phyloP scores from a whole-genome alignment of 192 early-diverging fungal genomes.

The Coemansia javaensis region DNA sequence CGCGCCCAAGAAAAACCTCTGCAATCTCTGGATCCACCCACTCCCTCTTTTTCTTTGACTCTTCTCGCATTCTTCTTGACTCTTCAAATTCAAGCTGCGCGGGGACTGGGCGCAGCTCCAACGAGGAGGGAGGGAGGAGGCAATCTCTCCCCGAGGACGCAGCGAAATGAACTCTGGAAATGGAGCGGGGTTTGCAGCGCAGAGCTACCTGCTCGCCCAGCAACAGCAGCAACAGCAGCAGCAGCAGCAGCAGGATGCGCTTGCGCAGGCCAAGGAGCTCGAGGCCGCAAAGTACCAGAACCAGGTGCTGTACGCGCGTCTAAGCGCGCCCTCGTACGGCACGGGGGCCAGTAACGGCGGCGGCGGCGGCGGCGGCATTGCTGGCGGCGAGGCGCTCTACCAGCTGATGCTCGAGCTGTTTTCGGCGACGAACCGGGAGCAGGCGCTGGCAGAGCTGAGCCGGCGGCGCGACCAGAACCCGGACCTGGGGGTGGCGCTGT shows the following conservation, averaged over 20 bases:
- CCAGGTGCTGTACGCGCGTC: constrained; percentile 29
- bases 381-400: constrained; percentile 80
- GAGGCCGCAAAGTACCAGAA: constrained; percentile 36
- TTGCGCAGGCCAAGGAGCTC: constrained; percentile 18
- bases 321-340: constrained; percentile 1
- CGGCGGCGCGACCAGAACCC: constrained; percentile 94
- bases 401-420: constrained; percentile 80
- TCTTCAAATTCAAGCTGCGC: too few relatives aligned
- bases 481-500: constrained; percentile 92
- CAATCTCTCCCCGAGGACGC: too few relatives aligned
- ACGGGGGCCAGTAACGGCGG: background rate
- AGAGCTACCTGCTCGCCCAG: constrained; percentile 24
- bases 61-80: background rate
- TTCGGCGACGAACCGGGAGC: constrained; percentile 73
- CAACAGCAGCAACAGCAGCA: constrained; percentile 29
- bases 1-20: too few relatives aligned
- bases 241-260: constrained; percentile 14
- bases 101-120: too few relatives aligned
- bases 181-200: constrained; percentile 7
- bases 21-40: too few relatives aligned
- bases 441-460: constrained; percentile 86
- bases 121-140: too few relatives aligned
- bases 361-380: constrained; percentile 41
- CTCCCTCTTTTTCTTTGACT: background rate
- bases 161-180: constrained; percentile 27